Conservation (phyloP, 2,329 filamentous ascomycete genomes). For the Boeremia lycopersici region DNA sequence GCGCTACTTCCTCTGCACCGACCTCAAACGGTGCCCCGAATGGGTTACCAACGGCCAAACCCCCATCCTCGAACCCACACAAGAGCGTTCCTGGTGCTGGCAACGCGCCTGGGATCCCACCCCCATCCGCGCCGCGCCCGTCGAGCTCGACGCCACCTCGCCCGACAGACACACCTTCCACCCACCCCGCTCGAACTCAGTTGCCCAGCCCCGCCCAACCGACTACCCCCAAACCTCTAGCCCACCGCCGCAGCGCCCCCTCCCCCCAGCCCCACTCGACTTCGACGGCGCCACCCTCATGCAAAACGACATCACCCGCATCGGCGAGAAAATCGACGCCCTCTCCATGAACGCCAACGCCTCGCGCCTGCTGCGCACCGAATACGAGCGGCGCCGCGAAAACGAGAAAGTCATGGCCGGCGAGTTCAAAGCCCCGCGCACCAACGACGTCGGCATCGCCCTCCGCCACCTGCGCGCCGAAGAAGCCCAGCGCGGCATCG, state of each 20-base stretch:
- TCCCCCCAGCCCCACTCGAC: slow-evolving; percentile 16
- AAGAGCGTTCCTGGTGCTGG: slow-evolving; percentile 46
- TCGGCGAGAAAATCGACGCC: slow-evolving; percentile 42
- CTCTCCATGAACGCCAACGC: slow-evolving; percentile 27
- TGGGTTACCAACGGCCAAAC: slow-evolving; percentile 42
- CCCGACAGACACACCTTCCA: neutral
- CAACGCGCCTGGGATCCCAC: slow-evolving; percentile 39
- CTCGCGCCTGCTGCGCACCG: slow-evolving; percentile 16
- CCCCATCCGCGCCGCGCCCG: slow-evolving; percentile 27
- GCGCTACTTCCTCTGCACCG: slow-evolving; percentile 49
- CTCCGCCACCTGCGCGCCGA: slow-evolving; percentile 4
- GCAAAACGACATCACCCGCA: slow-evolving; percentile 36
- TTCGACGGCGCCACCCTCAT: slow-evolving; percentile 33
- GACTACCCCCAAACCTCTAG: neutral
- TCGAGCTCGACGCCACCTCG: slow-evolving; percentile 37
- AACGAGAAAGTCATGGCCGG: slow-evolving; percentile 38
- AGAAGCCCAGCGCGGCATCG: neutral
- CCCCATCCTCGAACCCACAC: slow-evolving; percentile 37
- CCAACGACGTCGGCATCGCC: slow-evolving; percentile 1
- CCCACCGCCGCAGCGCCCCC: slow-evolving; percentile 12
- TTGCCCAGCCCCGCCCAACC: neutral
- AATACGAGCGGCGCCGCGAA: slow-evolving; percentile 31
- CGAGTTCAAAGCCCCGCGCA: slow-evolving; percentile 28
- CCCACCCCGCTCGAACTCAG: neutral
- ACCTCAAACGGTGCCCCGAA: slow-evolving; percentile 46